phyloP scores from a whole-genome alignment of 2,329 filamentous ascomycete species.

The Falciphora oryzae region DNA sequence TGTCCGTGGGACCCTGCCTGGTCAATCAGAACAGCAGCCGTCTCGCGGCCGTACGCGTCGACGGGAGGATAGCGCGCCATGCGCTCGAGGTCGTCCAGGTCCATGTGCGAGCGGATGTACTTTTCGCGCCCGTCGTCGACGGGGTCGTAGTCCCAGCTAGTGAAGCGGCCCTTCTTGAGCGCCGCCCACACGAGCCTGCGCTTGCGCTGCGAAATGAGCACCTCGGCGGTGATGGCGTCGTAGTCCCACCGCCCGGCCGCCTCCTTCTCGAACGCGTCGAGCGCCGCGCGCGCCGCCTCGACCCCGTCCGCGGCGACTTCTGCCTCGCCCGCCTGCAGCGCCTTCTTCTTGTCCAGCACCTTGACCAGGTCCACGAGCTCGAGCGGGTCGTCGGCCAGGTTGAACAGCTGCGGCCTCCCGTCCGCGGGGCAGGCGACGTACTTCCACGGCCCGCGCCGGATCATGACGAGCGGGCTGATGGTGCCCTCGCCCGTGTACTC shows the following conservation, averaged over 20 bases:
- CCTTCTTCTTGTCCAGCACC: conserved; percentile 30
- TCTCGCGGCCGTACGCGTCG: conserved; percentile 47
- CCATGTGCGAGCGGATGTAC: conserved; percentile 81
- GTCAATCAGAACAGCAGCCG: conserved; percentile 32
- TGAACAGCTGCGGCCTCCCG: conserved; percentile 70
- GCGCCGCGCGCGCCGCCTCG: conserved; percentile 15
- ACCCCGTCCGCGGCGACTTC: conserved; percentile 13
- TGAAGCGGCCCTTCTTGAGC: conserved; percentile 67
- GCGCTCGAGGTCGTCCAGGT: conserved; percentile 74
- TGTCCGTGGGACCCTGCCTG: conserved; percentile 40
- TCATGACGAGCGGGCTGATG: conserved; percentile 87
- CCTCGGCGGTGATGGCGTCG: conserved; percentile 65
- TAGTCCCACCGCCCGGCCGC: conserved; percentile 76
- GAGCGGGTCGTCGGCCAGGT: conserved; percentile 67
- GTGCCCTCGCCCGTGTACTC: conserved; percentile 96
- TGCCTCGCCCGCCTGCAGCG: not conserved
- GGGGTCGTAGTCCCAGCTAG: conserved; percentile 82
- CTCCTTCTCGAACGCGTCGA: conserved; percentile 64
- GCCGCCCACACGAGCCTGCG: conserved; percentile 75
- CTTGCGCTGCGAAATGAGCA: conserved; percentile 71
- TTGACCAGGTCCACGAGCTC: conserved; percentile 71
- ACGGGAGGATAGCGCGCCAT: conserved; percentile 67
- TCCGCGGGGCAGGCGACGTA: conserved; percentile 83
- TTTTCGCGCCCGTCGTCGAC: conserved; percentile 62
- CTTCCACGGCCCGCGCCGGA: conserved; percentile 83